These are phyloP conservation scores for Ustilago nuda DNA, from an alignment of 1,284 basidiomycete genomes.

Conservation along the genomic window DNA sequence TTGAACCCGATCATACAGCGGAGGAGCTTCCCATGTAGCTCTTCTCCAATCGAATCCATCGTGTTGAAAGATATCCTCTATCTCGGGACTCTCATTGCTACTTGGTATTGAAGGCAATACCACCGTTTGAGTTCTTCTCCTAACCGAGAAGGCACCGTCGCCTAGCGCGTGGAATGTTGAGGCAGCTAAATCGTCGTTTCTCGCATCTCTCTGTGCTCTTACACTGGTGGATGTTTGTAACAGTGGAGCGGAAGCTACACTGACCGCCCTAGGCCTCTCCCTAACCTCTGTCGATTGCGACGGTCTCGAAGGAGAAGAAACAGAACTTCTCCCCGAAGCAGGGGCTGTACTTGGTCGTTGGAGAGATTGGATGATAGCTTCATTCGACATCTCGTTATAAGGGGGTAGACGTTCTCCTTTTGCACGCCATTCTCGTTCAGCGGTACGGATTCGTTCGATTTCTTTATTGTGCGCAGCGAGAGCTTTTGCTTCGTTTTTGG, in stretches of 20 bases:
- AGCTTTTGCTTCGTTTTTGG: constrained; percentile 49
- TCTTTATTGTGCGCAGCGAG: constrained; percentile 44
- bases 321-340: constrained; percentile 10
- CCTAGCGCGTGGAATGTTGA: constrained; percentile 25
- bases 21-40: constrained; percentile 49
- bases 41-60: constrained; percentile 52
- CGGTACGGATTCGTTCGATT: constrained; percentile 47
- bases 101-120: constrained; percentile 24
- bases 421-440: constrained; percentile 48
- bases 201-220: constrained; percentile 19
- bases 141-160: constrained; percentile 32
- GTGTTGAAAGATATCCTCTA: constrained; percentile 49
- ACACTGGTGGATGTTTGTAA: constrained; percentile 1
- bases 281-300: background rate
- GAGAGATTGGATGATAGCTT: constrained; percentile 37
- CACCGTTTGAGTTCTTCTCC: constrained; percentile 26
- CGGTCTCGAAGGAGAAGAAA: background rate
- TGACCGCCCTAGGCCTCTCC: constrained; percentile 23
- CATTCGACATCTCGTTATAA: constrained; percentile 39
- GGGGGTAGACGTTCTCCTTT: constrained; percentile 39
- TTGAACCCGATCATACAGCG: constrained; percentile 30
- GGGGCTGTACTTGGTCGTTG: constrained; percentile 35
- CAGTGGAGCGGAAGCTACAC: constrained; percentile 21
- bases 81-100: constrained; percentile 33
- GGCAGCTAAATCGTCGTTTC: constrained; percentile 28